Percentiles rank a stretch among this genome's conserved stretches.
Evolutionary conservation across 352 stramenopile genomes (phyloP).

Genomic region (Pythium dissimile): DNA sequence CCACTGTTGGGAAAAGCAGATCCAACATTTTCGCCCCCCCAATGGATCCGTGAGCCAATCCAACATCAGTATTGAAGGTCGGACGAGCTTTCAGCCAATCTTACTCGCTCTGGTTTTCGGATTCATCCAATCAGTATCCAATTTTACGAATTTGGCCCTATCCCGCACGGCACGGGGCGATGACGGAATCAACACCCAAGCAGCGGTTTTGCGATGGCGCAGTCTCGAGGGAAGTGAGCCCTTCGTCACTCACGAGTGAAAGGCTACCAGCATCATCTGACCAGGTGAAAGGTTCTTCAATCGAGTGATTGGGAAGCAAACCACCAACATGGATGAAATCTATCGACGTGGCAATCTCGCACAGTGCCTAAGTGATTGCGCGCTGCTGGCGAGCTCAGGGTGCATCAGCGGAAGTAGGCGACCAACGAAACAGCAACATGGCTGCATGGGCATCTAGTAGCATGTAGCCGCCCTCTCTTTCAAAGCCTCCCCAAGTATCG

Average conservation of each 20-base stretch:
- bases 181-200: constrained; percentile 17
- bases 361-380: background rate
- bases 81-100: constrained; percentile 2
- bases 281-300: background rate
- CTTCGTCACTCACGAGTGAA: background rate
- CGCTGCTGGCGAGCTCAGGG: background rate
- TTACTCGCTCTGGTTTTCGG: background rate
- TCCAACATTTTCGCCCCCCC: background rate
- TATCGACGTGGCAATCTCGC: background rate
- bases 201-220: constrained; percentile 1
- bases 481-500: too few relatives aligned
- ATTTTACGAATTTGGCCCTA: background rate
- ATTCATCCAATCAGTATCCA: constrained; percentile 11
- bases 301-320: background rate
- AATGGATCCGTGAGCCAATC: constrained; percentile 11
- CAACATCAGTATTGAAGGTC: background rate
- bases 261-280: background rate
- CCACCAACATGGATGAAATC: background rate
- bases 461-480: too few relatives aligned
- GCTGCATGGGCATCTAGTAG: too few relatives aligned
- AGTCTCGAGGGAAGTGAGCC: constrained; percentile 1
- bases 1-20: background rate
- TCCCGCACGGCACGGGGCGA: background rate
- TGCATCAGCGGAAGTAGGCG: background rate
- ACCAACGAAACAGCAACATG: too few relatives aligned